Evolutionary conservation across 805 yeast genomes (phyloP), one percentile per base, ranked within the genome.

Genomic region (Teunomyces cretensis): DNA sequence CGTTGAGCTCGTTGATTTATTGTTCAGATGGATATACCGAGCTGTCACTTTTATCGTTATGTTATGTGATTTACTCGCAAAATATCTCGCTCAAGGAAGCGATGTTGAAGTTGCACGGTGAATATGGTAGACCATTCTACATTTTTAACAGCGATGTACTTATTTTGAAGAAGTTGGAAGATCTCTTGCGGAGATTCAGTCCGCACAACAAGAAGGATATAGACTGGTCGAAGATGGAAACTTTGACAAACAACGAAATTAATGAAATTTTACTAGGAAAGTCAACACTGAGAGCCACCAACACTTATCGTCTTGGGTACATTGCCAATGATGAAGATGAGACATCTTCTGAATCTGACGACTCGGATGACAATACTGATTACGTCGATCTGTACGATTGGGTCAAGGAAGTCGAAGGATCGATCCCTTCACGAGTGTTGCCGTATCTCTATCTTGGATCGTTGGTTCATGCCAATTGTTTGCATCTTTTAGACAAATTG

Each of bases 21-120:
- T 89, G 96, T 57, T 79, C 87, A 1, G 97, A 92, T 65, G 98
- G 98, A 0, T 92, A 91, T 63, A 88, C 97, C 0, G 97, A 90
- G 58, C 85, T 91, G 42, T 81, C 96, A 4, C 72, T 92, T n/a
- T 64, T 91, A 32, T 78, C 81, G 0, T 67, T 88, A 30, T 78
- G 90, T 45, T 91, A 79, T 55, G 53, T 86, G 46, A 85, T 92
- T 46, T 92, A 84, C 64, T 62, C 87, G 1, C 77, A 83, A 43
- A 80, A 84, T 32, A 57, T 80, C 14, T 52, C 78, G 0, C 63
- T 88, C 9, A 82, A 85, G 22, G 83, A 84, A 32, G 91, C 90
- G 1, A 71, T 86, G 49, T 56, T 85, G 14, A 75, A 77, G 47
- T 64, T 88, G 42, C 96, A 90, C 60, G 52, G 59, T 33, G 71